Evolutionary conservation across 345 rosid genomes (phyloP), one percentile per base, ranked within the genome.

Genomic region (Nephelium lappaceum): DNA sequence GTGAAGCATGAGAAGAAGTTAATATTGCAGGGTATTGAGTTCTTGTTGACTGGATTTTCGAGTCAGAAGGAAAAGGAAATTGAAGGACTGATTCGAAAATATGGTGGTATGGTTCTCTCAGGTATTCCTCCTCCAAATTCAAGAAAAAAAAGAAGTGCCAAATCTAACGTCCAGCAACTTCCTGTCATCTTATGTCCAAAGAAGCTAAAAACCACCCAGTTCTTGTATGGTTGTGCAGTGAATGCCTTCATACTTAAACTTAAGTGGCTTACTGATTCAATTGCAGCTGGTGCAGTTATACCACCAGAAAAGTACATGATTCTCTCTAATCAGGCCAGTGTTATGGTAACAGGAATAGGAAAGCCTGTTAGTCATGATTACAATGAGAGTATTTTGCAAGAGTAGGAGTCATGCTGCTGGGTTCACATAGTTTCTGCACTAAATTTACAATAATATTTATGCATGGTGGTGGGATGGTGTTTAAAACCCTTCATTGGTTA

Each of bases 391-490:
- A 84, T 90, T 67, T 92, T 82, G 78, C 84, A 39, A 74, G 78
- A 73, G 82, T 90, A 57, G 93, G 95, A 27, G 76, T 92, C 79
- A 79, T 92, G 86, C 89, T 90, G 63, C 91, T 85, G 24, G 93
- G 93, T 69, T 87, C 83, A 79, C 86, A 67, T 60, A 67, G 82
- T 55, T 92, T 90, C 81, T 88, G 82, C 86, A 70, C 82, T 75
- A 87, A 88, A 78, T 87, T 87, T 69, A 76, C 91, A 18, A 66
- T 78, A 53, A 73, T 87, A 74, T 80, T 92, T 83, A 87, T 85
- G 93, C 93, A 88, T 82, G 95, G 91, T 72, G 92, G 89, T 47
- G 93, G 95, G 55, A 75, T 69, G 63, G 89, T 88, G 51, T 90
- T 87, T 82, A 84, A 75, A 82, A 87, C 90, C 63, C 90, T 86